phyloP scores from a whole-genome alignment of 1,284 basidiomycete species.

The Fomitopsis palustris region DNA sequence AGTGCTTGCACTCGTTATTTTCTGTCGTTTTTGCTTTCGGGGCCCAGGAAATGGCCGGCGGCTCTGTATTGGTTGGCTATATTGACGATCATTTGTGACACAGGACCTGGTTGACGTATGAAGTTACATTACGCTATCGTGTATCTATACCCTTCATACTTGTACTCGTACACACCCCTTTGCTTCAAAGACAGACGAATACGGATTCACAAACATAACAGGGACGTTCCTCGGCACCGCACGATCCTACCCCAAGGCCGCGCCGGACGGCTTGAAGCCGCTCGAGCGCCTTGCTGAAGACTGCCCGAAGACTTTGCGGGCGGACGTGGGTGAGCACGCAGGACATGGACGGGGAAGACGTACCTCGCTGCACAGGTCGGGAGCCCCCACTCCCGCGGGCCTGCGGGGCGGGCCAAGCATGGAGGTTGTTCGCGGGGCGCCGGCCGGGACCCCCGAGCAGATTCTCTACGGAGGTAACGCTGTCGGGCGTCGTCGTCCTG shows the following conservation, averaged over 20 bases:
- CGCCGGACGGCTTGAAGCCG: conserved; percentile 29
- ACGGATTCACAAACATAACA: neutral
- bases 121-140: conserved; percentile 16
- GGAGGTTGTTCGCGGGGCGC: conserved; percentile 5
- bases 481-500: conserved; percentile 47
- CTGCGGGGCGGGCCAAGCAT: conserved; percentile 9
- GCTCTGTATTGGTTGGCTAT: conserved; percentile 1
- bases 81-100: neutral
- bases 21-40: neutral
- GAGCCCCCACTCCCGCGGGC: neutral
- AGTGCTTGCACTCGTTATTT: neutral
- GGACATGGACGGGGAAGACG: neutral
- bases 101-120: conserved; percentile 7
- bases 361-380: conserved; percentile 7
- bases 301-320: conserved; percentile 15
- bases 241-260: conserved; percentile 4
- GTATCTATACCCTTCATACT: conserved; percentile 18
- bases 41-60: too few relatives aligned
- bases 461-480: conserved; percentile 66
- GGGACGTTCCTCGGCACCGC: neutral
- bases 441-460: conserved; percentile 37
- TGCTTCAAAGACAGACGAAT: conserved; percentile 4
- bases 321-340: neutral
- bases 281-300: conserved; percentile 19
- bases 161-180: conserved; percentile 8